Conservation (phyloP, 139 green algal genomes). For the Chlorella ohadii region DNA sequence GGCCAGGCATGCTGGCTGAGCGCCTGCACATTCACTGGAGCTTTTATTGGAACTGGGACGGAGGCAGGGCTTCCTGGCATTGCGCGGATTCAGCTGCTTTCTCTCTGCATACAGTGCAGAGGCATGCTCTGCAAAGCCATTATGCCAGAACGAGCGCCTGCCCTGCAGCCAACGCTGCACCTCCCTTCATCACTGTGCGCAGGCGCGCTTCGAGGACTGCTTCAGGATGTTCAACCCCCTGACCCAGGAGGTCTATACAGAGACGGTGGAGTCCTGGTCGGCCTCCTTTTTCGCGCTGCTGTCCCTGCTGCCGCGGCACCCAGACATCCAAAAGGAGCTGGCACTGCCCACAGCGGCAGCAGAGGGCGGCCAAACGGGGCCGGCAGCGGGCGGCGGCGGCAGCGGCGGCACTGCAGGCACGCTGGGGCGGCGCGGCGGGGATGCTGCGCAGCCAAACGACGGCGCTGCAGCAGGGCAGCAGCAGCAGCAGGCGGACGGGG, state of each 20-base stretch:
- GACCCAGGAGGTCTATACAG: slow-evolving; percentile 50
- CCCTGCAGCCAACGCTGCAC: too few species aligned
- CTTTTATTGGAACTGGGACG: too few species aligned
- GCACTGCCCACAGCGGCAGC: neutral
- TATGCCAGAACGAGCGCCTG: too few species aligned
- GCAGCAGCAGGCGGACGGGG: neutral
- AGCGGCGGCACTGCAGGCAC: neutral
- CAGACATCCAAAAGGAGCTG: slow-evolving; percentile 26
- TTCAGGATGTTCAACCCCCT: slow-evolving; percentile 98
- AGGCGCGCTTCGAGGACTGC: slow-evolving; percentile 83
- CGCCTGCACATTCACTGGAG: too few species aligned
- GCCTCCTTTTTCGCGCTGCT: slow-evolving; percentile 71
- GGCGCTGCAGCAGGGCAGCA: neutral
- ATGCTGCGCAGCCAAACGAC: neutral
- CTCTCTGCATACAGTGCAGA: too few species aligned
- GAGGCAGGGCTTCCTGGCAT: too few species aligned
- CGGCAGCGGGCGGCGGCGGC: neutral
- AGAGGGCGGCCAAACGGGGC: neutral
- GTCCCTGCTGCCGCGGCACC: slow-evolving; percentile 73
- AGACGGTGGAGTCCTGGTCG: slow-evolving; percentile 63
- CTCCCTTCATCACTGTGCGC: too few species aligned
- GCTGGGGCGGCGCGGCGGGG: neutral
- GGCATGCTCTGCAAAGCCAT: too few species aligned
- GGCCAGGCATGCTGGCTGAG: too few species aligned
- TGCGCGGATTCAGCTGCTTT: too few species aligned